Base-by-base conservation (phyloP, 1,284 basidiomycete genomes). In the Puccinia polysora region DNA sequence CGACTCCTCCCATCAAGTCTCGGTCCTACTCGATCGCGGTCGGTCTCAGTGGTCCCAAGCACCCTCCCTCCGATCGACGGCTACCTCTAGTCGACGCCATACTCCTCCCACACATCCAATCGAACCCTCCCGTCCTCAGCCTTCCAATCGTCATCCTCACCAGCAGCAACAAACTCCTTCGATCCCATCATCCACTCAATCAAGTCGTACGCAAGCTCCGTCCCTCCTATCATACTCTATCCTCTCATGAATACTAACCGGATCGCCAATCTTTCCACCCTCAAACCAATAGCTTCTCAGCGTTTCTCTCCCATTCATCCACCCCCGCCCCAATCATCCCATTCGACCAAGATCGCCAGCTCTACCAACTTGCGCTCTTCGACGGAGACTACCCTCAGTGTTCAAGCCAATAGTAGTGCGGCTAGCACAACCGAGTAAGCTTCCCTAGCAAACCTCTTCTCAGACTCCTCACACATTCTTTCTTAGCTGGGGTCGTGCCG, bases 361-460 rank as follows among this genome's bases (percentile, higher is more conserved):
- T 38, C 56, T 14, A n/a, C 56, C 30, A 40, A 38, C 56, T 25
- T 58, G 7, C 36, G 56, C 12, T 36, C 56, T 12, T 58, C 56
- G 2, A 58, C 56, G 0, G 56, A 58, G 56, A 58, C 56, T 10
- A 38, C 32, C 28, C 18, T 58, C 8, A 58, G 56, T 40, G 56
- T 34, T 40, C n/a, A 38, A 38, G 56, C 56, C n/a, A 38, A 58
- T 8, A 58, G 56, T n/a, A 68, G 52, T n/a, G 30, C 45, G 7
- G 65, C 25, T 25, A 65, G 64, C 23, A 53, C 49, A 25, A 36
- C 18, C 34, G 64, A 65, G 64, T 65, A 53, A 34, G 64, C 15
- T n/a, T 25, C 23, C 32, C 6, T 65, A n/a, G n/a, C n/a, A n/a
- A n/a, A n/a, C n/a, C n/a, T n/a, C n/a, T n/a, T n/a, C n/a, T n/a